Evolutionary conservation across 2,329 filamentous ascomycete genomes (phyloP).

Genomic region (Trichoderma sp.): DNA sequence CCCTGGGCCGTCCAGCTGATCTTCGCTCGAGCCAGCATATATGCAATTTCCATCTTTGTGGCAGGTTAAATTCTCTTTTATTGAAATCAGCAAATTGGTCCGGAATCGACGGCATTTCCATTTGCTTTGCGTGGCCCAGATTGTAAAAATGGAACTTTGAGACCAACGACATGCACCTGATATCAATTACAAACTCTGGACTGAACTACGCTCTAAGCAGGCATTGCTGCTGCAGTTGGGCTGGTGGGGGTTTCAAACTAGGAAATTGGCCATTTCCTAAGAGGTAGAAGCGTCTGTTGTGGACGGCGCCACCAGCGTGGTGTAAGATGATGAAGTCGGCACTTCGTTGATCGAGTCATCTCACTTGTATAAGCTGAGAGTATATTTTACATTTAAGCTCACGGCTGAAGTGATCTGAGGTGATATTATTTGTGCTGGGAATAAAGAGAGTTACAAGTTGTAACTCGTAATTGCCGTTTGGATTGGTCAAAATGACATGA

Average conservation of each 20-base stretch:
- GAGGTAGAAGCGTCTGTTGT: neutral
- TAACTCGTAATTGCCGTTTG: neutral
- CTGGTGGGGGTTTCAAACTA: neutral
- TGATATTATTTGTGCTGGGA: neutral
- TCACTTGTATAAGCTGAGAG: neutral
- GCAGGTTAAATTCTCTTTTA: neutral
- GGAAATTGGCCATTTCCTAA: neutral
- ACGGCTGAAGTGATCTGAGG: neutral
- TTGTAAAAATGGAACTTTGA: neutral
- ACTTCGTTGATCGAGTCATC: neutral
- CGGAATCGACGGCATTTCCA: neutral
- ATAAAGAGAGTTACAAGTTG: neutral
- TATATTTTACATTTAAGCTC: neutral
- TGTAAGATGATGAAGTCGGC: neutral
- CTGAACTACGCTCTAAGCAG: neutral
- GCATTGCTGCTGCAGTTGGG: neutral
- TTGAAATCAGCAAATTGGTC: neutral
- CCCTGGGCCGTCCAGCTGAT: neutral
- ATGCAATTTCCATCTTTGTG: neutral
- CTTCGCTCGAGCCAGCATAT: neutral
- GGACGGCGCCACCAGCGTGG: neutral
- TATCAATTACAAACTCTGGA: neutral
- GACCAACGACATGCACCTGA: neutral
- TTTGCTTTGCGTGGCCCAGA: neutral
- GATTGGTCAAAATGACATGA: neutral